phyloP scores from a whole-genome alignment of 2,329 filamentous ascomycete species.

The Aspergillus viridinutans region DNA sequence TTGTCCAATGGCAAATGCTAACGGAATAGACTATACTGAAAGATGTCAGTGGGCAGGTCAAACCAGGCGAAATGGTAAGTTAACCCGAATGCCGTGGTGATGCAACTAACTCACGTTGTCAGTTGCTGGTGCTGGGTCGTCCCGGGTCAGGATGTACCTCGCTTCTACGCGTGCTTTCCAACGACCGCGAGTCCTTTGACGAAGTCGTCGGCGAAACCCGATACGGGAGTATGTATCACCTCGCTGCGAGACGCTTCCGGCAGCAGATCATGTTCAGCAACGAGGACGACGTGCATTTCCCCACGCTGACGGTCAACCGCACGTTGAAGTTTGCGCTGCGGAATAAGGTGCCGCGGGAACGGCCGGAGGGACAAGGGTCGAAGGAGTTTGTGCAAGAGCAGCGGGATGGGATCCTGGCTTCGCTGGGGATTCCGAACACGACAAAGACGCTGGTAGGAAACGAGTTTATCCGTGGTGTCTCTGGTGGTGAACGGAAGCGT shows the following conservation, averaged over 20 bases:
- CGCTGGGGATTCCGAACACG: conserved; percentile 46
- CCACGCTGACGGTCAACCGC: conserved; percentile 68
- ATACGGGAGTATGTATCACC: conserved; percentile 52
- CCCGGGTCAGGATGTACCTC: conserved; percentile 68
- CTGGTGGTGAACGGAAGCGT: conserved; percentile 64
- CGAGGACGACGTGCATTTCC: conserved; percentile 71
- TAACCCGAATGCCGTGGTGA: background rate
- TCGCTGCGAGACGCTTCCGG: conserved; percentile 40
- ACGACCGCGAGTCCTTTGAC: conserved; percentile 57
- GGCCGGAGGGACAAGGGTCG: conserved; percentile 17
- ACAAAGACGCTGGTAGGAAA: conserved; percentile 62
- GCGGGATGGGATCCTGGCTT: conserved; percentile 29
- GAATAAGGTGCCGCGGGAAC: conserved; percentile 35
- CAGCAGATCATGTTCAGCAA: conserved; percentile 64
- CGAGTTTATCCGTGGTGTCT: conserved; percentile 61
- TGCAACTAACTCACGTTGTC: background rate
- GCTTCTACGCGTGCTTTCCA: conserved; percentile 64
- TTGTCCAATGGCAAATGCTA: background rate
- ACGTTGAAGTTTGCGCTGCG: conserved; percentile 69
- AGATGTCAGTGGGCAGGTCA: conserved; percentile 37
- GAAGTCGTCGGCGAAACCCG: conserved; percentile 50
- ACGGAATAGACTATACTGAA: conserved; percentile 37
- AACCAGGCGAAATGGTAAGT: conserved; percentile 42
- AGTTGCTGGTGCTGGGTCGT: conserved; percentile 62
- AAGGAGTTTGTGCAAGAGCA: conserved; percentile 29